Percentiles rank a stretch among this genome's conserved stretches.
Evolutionary conservation across 2,329 filamentous ascomycete genomes (phyloP).

Genomic region (Pseudogymnoascus sp.): DNA sequence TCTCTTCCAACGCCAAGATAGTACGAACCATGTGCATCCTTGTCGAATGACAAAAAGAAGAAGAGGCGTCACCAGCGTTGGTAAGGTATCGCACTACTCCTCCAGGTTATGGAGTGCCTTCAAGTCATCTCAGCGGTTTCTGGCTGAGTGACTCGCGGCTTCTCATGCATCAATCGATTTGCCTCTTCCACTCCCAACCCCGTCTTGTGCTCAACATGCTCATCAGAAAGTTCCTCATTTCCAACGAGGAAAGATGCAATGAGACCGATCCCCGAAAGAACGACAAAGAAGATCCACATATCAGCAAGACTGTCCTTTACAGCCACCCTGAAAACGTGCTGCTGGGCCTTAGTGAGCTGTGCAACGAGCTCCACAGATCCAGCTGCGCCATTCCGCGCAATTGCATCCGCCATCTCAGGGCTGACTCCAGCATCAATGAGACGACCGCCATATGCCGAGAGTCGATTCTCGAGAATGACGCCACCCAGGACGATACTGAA

Average conservation of each 20-base stretch:
- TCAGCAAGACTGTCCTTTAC: conserved; percentile 9
- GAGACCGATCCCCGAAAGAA: conserved; percentile 22
- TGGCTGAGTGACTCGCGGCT: conserved; percentile 10
- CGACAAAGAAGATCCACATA: conserved; percentile 13
- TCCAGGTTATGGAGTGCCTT: conserved; percentile 5
- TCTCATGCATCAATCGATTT: conserved; percentile 12
- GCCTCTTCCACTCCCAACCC: conserved; percentile 27
- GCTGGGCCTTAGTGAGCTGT: conserved; percentile 11
- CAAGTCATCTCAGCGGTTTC: conserved; percentile 11
- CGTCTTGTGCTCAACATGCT: conserved; percentile 43
- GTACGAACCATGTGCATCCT: background rate
- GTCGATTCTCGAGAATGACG: conserved; percentile 70
- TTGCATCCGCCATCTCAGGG: conserved; percentile 22
- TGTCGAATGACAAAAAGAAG: conserved; percentile 1
- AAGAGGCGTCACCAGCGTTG: conserved; percentile 5
- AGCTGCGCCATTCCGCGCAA: conserved; percentile 12
- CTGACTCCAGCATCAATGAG: conserved; percentile 13
- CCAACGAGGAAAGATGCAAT: conserved; percentile 35
- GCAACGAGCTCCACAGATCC: conserved; percentile 11
- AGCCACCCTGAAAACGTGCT: conserved; percentile 6
- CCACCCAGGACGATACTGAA: conserved; percentile 66
- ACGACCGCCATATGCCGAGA: conserved; percentile 37
- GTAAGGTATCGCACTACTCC: conserved; percentile 3
- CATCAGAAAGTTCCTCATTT: conserved; percentile 35
- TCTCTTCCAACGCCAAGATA: conserved; percentile 7